A percentile compares a stretch with the other conserved stretches of the same genome.
Evolutionary conservation across 208 protist genomes (phyloP).

Genomic region (Novymonas esmeraldas): DNA sequence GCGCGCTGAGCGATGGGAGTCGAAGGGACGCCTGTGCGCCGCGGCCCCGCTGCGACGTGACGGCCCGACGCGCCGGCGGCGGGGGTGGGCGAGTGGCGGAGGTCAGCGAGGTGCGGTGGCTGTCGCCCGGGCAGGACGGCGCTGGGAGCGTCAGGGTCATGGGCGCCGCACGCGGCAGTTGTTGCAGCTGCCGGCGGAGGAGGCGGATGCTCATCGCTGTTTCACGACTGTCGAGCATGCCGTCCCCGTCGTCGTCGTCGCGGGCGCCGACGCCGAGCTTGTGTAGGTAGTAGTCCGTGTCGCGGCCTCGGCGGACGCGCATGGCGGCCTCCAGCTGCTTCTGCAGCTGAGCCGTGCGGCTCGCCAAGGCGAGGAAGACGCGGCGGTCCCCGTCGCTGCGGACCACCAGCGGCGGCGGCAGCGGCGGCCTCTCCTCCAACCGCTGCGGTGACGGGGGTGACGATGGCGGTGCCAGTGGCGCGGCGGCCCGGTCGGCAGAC

Average conservation of each 20-base stretch:
- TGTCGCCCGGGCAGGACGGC: no score
- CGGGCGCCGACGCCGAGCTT: slow-evolving; percentile 31
- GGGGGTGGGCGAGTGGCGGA: background rate
- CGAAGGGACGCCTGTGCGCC: background rate
- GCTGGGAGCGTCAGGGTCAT: background rate
- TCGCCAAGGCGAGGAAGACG: slow-evolving; percentile 52
- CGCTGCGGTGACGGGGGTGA: background rate
- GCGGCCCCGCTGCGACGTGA: background rate
- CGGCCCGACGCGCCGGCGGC: background rate
- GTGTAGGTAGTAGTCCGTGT: slow-evolving; percentile 64
- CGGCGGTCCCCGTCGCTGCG: slow-evolving; percentile 47
- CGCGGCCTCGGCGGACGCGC: slow-evolving; percentile 24
- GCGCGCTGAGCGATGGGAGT: background rate
- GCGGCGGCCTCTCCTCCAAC: no score
- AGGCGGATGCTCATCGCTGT: background rate
- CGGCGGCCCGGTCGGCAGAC: no score
- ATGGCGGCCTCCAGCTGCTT: slow-evolving; percentile 51
- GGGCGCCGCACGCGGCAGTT: slow-evolving; percentile 8
- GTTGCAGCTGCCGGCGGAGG: slow-evolving; percentile 8
- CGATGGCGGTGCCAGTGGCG: no score
- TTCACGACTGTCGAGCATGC: background rate
- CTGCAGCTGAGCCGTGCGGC: slow-evolving; percentile 66
- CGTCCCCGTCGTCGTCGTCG: slow-evolving; percentile 12
- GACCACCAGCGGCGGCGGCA: slow-evolving; percentile 5
- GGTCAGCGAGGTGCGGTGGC: background rate